Percentiles rank a stretch among this genome's conserved stretches.
These are phyloP conservation scores for Yarrowia porcina DNA, from an alignment of 805 yeast species.

Conservation along the genomic window DNA sequence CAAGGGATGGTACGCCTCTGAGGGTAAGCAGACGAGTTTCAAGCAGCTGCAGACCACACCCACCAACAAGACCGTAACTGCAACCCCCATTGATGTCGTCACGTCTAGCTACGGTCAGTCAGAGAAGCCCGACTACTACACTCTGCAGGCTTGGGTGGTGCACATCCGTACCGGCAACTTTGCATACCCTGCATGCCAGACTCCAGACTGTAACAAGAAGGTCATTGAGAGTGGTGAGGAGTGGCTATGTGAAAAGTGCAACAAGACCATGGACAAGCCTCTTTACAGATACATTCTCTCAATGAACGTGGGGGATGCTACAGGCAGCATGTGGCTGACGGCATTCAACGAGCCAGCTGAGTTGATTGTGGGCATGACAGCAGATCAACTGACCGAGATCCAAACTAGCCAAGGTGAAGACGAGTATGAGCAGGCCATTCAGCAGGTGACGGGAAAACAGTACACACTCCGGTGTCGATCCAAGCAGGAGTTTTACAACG, in stretches of 20 bases:
- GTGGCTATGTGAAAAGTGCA: conserved; percentile 95
- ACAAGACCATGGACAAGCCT: conserved; percentile 64
- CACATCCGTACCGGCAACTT: conserved; percentile 66
- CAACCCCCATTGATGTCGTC: conserved; percentile 66
- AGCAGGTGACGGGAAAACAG: conserved; percentile 60
- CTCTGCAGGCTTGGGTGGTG: conserved; percentile 68
- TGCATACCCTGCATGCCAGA: conserved; percentile 83
- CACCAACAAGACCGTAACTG: conserved; percentile 42
- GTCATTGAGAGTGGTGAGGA: conserved; percentile 70
- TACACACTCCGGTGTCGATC: conserved; percentile 76
- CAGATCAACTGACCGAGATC: conserved; percentile 47
- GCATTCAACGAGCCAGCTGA: conserved; percentile 83
- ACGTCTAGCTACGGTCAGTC: conserved; percentile 65
- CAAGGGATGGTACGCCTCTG: conserved; percentile 92
- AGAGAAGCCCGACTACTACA: conserved; percentile 78
- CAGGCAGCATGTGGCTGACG: conserved; percentile 84
- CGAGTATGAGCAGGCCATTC: conserved; percentile 46
- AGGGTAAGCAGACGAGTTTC: conserved; percentile 63
- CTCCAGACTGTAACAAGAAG: conserved; percentile 74
- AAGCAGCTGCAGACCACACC: conserved; percentile 52
- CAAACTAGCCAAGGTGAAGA: conserved; percentile 39
- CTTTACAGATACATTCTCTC: conserved; percentile 75
- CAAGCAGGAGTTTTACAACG: conserved; percentile 79
- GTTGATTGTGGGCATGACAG: conserved; percentile 61
- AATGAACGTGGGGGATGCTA: conserved; percentile 69